These are phyloP conservation scores for Pleurotus sapidus DNA, from an alignment of 768 basidiomycete species.

Conservation along the genomic window DNA sequence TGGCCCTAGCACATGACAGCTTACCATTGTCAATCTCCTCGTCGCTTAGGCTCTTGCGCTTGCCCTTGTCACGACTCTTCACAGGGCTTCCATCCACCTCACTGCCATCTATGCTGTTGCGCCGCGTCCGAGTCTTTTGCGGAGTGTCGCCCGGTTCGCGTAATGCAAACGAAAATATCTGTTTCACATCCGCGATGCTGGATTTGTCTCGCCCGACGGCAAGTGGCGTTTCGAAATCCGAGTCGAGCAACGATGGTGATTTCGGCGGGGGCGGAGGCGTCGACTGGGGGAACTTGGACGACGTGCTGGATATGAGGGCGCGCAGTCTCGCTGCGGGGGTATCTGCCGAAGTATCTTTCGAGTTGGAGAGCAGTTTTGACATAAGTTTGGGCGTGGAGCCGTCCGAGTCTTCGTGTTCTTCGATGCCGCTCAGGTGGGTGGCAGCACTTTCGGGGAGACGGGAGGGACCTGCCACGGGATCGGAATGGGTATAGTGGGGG, in stretches of 20 bases:
- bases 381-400: conserved; percentile 26
- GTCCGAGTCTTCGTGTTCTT: too few species aligned
- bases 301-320: conserved; percentile 49
- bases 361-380: conserved; percentile 35
- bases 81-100: conserved; percentile 51
- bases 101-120: conserved; percentile 60
- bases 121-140: conserved; percentile 44
- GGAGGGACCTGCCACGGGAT: conserved; percentile 25
- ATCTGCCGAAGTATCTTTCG: conserved; percentile 37
- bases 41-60: conserved; percentile 63
- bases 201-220: conserved; percentile 27
- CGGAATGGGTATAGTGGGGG: conserved; percentile 7
- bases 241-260: conserved; percentile 48
- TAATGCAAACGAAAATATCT: conserved; percentile 64
- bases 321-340: conserved; percentile 64
- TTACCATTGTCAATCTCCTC: conserved; percentile 54
- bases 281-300: conserved; percentile 35
- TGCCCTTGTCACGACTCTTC: conserved; percentile 40
- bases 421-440: conserved; percentile 1
- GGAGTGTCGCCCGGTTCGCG: conserved; percentile 67
- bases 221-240: conserved; percentile 56
- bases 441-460: conserved; percentile 3
- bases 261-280: conserved; percentile 17
- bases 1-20: conserved; percentile 38
- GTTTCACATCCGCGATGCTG: conserved; percentile 55